Percentiles rank a stretch among this genome's conserved stretches.
Conservation (phyloP, 331 rosid genomes). For the Quercus tomentella region DNA sequence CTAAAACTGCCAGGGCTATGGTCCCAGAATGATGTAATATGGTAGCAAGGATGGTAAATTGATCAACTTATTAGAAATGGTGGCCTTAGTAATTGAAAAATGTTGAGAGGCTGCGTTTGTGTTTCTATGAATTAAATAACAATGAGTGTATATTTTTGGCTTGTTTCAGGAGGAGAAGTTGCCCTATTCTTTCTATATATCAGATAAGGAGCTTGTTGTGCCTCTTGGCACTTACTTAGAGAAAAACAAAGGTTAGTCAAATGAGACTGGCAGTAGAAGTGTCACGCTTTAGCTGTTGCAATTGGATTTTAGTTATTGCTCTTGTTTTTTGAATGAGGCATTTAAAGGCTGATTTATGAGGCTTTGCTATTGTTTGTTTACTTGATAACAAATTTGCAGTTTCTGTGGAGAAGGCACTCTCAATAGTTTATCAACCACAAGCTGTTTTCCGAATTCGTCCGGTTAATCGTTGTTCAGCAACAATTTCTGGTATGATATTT, state of each 20-base stretch:
- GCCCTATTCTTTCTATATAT: slow-evolving; percentile 78
- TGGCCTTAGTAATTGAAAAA: not conserved
- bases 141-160: not conserved
- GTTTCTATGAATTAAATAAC: not conserved
- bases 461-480: slow-evolving; percentile 82
- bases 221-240: slow-evolving; percentile 73
- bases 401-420: slow-evolving; percentile 88
- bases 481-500: slow-evolving; percentile 69
- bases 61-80: not conserved
- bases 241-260: slow-evolving; percentile 64
- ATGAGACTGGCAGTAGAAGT: not conserved
- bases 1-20: not conserved
- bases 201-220: slow-evolving; percentile 75
- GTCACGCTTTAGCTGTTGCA: not conserved
- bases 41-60: not conserved
- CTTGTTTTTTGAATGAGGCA: not conserved
- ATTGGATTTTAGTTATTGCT: not conserved
- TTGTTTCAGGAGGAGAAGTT: slow-evolving; percentile 80
- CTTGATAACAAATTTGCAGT: slow-evolving; percentile 43
- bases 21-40: not conserved
- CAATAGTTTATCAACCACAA: slow-evolving; percentile 94
- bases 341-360: not conserved
- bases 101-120: not conserved
- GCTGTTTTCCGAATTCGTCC: slow-evolving; percentile 87
- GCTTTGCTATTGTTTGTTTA: not conserved